phyloP scores from a whole-genome alignment of 2,329 filamentous ascomycete genomes.

The Lecanicillium sp. region DNA sequence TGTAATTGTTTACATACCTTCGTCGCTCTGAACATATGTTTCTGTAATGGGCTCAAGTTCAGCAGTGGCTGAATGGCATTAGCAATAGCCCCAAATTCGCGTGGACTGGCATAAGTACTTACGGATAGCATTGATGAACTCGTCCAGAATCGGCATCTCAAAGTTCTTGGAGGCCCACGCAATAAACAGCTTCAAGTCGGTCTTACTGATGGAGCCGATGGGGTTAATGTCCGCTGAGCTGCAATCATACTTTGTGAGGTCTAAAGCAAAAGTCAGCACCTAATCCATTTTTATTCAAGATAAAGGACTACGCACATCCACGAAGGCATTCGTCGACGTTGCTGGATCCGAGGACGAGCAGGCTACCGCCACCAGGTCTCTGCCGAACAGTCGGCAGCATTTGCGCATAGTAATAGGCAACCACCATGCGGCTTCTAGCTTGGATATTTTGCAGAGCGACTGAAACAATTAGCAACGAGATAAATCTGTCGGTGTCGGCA shows the following conservation, averaged over 20 bases:
- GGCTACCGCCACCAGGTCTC: conserved; percentile 15
- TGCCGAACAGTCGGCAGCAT: conserved; percentile 15
- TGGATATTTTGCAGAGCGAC: conserved; percentile 63
- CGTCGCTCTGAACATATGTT: conserved; percentile 15
- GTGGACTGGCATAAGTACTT: no score
- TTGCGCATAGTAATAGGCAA: conserved; percentile 48
- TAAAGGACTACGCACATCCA: conserved; percentile 3
- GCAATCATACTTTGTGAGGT: conserved; percentile 26
- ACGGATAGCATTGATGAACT: conserved; percentile 52
- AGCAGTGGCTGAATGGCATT: no score
- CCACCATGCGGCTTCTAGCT: conserved; percentile 54
- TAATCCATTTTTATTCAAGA: not conserved
- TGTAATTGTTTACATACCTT: not conserved
- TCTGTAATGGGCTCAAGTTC: conserved; percentile 37
- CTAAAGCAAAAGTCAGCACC: not conserved
- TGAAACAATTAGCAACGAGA: no score
- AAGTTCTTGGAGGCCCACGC: conserved; percentile 47
- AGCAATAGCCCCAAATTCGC: no score
- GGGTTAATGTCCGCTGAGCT: conserved; percentile 33
- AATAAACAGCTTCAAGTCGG: conserved; percentile 58
- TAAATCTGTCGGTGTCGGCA: no score
- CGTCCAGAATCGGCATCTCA: conserved; percentile 50
- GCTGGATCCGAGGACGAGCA: conserved; percentile 19
- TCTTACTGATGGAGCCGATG: conserved; percentile 35
- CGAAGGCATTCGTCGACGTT: conserved; percentile 19